Conservation (phyloP, 2,329 filamentous ascomycete species). For the Trichoderma afroharzianum region DNA sequence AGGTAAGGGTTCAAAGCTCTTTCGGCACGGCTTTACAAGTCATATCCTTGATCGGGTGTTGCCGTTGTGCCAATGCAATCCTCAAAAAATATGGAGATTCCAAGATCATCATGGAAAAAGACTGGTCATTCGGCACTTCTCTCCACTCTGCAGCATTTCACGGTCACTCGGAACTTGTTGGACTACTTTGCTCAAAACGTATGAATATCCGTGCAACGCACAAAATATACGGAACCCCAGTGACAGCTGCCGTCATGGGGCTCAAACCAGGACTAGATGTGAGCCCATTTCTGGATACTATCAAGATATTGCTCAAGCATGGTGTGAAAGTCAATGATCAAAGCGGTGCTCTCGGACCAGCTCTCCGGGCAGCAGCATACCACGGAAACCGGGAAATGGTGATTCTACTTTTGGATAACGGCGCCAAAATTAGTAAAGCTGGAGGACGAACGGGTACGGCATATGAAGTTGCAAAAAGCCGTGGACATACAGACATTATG, state of each 20-base stretch:
- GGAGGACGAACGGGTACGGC: neutral
- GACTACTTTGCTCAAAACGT: neutral
- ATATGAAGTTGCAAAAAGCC: neutral
- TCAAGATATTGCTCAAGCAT: neutral
- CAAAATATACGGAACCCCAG: neutral
- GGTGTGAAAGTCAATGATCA: neutral
- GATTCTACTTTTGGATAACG: neutral
- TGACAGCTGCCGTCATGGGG: neutral
- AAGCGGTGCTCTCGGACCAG: neutral
- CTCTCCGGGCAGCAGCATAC: neutral
- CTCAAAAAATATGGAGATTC: neutral
- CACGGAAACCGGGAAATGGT: neutral
- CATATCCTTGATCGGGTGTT: neutral
- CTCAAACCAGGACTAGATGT: neutral
- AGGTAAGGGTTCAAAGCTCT: neutral
- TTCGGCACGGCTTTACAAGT: neutral
- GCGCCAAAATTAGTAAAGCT: neutral
- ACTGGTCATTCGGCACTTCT: neutral
- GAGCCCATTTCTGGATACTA: neutral
- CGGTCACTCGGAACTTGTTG: neutral
- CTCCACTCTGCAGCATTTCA: neutral
- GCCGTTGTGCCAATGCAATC: neutral
- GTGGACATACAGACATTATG: neutral
- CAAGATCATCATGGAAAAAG: neutral
- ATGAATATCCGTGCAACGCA: neutral